Base-by-base conservation (phyloP, 495 filamentous ascomycete species). In the Xylaria scruposa region DNA sequence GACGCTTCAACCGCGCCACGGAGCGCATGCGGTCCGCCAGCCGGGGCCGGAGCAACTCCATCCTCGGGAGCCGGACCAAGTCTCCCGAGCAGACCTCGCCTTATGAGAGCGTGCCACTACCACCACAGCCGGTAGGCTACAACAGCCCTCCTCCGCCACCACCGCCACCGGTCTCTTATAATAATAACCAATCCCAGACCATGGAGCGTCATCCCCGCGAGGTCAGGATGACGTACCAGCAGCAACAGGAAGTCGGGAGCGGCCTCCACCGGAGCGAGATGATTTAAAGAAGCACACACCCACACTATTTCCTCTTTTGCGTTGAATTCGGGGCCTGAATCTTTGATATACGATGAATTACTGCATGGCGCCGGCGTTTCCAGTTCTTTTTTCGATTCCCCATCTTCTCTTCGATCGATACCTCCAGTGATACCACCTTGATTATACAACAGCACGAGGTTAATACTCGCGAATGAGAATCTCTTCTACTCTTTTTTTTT, bases 21-120 rank as follows among this genome's bases (percentile, higher is more conserved):
- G 88, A 89, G 64, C 87, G 91, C 19, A 89, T 93, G 83, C 86
- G 91, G 21, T 91, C 89, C n/a, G 89, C 84, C 21, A 91, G 88
- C 78, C 87, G 91, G 36, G 87, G 88, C 2, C 76, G 84, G 15
- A 83, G 83, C 38, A 77, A 67, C 66, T 67, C 80, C 72, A 63
- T 78, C 71, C 53, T 77, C 64, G 66, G 53, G 65, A 77, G 75
- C 79, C 69, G 82, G 26, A 79, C 79, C 76, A 80, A 82, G 78
- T 81, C 83, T 19, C 83, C 83, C 0, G 82, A 84, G 68, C 73
- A 79, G 3, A 74, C 77, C 26, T 80, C 82, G 12, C 87, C 88
- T 51, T 90, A 90, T 76, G 88, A 90, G 77, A 89, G 86, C 70
- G 81, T 90, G 29, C 85, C 83, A 6, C 80, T 82, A n/a, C 77